Evolutionary conservation across 345 rosid genomes (phyloP), one percentile per base, ranked within the genome.

Genomic region (Clarkia xantiana): DNA sequence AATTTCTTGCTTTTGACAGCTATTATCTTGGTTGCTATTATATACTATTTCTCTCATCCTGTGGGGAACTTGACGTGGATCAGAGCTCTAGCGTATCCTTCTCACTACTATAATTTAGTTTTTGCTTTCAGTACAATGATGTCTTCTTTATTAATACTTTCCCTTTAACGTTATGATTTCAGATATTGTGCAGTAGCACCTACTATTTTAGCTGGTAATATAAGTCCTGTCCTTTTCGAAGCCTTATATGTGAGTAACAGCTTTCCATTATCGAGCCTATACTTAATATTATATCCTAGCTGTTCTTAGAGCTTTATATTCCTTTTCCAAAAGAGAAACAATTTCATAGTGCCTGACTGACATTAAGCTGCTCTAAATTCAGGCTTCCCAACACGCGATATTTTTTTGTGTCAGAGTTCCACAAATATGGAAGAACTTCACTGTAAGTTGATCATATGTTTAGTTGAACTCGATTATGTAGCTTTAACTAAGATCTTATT

Each of bases 171-270:
- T 41, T 42, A 40, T 12, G 19, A 17, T 60, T 70, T 61, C 60
- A 89, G 95, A 74, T 89, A 76, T 73, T 83, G 82, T 61, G 88
- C 91, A 25, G n/a, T 83, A 44, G 97, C 95, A 54, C 97, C 97
- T 29, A 83, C 95, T 19, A 45, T 86, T 57, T 69, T 90, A 67
- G 84, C 78, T 60, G 88, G 97, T 41, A 86, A 71, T 62, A 81
- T 90, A 45, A 77, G 76, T 61, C 94, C 95, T 4, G 49, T 74
- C 44, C 84, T 90, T 47, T 90, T 90, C 56, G 97, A 90, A 55
- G 94, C 95, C 61, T 73, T 90, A 58, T 90, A 90, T 61, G 95
- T 85, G 63, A 76, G 97, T 63, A 50, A 38, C 45, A 39, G 14
- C 36, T 18, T 39, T 57, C 43, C 36, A 29, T 29, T 7, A 10